Evolutionary conservation across 441 rosid species (phyloP), one percentile per base, ranked within the genome.

Genomic region (Euphorbia neoarborescens): DNA sequence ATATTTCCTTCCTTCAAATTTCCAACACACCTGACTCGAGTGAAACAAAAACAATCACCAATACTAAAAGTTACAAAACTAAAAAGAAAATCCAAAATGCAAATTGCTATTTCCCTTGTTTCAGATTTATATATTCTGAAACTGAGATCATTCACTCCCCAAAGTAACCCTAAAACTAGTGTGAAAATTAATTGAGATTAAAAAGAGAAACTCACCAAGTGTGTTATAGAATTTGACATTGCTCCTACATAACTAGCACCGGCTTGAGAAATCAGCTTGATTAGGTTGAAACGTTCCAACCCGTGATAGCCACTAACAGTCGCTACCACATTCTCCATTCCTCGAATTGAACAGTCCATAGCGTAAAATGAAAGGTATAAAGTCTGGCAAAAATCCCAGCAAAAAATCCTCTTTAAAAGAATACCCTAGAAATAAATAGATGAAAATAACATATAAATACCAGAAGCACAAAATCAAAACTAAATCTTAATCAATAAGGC

Each of bases 301-400:
- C 96, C 97, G 12, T 85, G 86, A 82, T 90, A 91, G 3, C 99
- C 99, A 68, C 94, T 94, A 4, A 94, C 96, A 0, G 96, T 83
- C 27, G 92, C 94, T 17, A 94, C 86, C 72, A 94, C 97, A 9
- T 85, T 77, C 28, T 89, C 92, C 99, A 94, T 91, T 30, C 88
- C 94, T 81, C 65, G 38, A 62, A 78, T 56, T 4, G 66, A 42
- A 12, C 24, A 20, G 37, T 58, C 66, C 78, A 65, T 60, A 53
- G 20, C 4, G 1, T 28, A 13, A 35, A 65, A 25, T 17, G 38
- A 44, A 37, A 17, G 44, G 34, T 34, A 32, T 61, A 32, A 17
- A 38, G 38, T 61, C 65, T 61, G 24, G 10, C 30, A 30, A 61
- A 7, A 34, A 30, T 17, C 20, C 38, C 63, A 4, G 20, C 9